Evolutionary conservation across 2,329 filamentous ascomycete genomes (phyloP).

Genomic region (Nannizzia gypsea): DNA sequence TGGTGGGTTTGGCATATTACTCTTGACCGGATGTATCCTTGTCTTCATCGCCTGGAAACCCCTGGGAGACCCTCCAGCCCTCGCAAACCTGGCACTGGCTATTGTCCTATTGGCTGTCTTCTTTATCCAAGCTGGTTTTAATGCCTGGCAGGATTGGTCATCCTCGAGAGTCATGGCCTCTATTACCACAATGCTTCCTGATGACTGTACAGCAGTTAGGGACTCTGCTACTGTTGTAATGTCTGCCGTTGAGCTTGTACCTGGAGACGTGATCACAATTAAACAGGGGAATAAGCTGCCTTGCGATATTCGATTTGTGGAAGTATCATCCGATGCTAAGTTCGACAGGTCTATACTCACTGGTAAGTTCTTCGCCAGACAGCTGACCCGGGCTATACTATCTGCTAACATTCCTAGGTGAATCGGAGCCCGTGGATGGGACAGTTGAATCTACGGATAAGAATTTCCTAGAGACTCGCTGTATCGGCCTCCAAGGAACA

Average conservation of each 20-base stretch:
- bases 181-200: constrained; percentile 69
- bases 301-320: constrained; percentile 59
- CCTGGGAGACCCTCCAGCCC: constrained; percentile 57
- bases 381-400: not conserved
- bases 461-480: constrained; percentile 66
- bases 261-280: constrained; percentile 57
- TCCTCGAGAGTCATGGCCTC: constrained; percentile 66
- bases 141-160: constrained; percentile 63
- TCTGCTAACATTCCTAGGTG: constrained; percentile 35
- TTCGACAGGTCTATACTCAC: constrained; percentile 65
- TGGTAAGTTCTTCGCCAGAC: constrained; percentile 29
- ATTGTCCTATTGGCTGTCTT: constrained; percentile 63
- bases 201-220: constrained; percentile 54
- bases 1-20: constrained; percentile 61
- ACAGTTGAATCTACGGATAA: constrained; percentile 55
- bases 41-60: constrained; percentile 70
- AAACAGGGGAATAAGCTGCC: constrained; percentile 63
- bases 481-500: constrained; percentile 67
- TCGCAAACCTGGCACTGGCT: constrained; percentile 59
- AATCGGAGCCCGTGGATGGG: constrained; percentile 53
- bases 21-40: constrained; percentile 56
- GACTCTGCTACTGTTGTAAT: constrained; percentile 43
- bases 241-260: constrained; percentile 51
- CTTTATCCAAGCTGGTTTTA: constrained; percentile 56
- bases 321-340: constrained; percentile 56